Evolutionary conservation across 2,329 filamentous ascomycete genomes (phyloP).

Genomic region (Alternaria infectoria): DNA sequence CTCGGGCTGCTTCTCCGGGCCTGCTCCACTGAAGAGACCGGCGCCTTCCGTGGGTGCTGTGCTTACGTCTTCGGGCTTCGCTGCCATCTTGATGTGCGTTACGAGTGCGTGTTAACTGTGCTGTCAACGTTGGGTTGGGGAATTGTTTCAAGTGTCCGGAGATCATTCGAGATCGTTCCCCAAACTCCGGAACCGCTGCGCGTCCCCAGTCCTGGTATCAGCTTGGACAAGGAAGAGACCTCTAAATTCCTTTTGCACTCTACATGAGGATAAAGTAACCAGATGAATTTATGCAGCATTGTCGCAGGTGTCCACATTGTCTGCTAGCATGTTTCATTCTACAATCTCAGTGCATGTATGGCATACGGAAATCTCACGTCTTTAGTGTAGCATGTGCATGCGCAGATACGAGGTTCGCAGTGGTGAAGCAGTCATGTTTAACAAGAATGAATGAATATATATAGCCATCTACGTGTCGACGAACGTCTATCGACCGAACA

Average conservation of each 20-base stretch:
- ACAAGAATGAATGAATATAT: too few species aligned
- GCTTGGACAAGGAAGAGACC: background rate
- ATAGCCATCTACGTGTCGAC: background rate
- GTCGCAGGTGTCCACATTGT: background rate
- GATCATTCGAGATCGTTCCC: constrained; percentile 4
- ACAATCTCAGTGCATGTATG: background rate
- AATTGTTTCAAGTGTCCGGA: constrained; percentile 11
- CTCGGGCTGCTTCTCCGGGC: constrained; percentile 24
- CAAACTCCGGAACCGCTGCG: constrained; percentile 16
- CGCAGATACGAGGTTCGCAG: too few species aligned
- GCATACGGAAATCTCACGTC: background rate
- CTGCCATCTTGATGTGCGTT: constrained; percentile 20
- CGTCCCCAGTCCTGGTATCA: background rate
- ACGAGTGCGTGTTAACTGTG: background rate
- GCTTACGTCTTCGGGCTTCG: constrained; percentile 23
- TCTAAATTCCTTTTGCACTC: background rate
- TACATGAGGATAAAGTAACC: background rate
- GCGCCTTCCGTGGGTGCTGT: constrained; percentile 21
- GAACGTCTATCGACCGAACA: background rate
- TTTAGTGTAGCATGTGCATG: too few species aligned
- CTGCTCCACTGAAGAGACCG: constrained; percentile 8
- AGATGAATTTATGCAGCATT: background rate
- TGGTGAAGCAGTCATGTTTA: too few species aligned
- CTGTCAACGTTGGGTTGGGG: constrained; percentile 2
- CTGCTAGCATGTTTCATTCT: background rate